Evolutionary conservation across 129 eudicot species (phyloP).

Genomic region (Smallanthus sonchifolius): DNA sequence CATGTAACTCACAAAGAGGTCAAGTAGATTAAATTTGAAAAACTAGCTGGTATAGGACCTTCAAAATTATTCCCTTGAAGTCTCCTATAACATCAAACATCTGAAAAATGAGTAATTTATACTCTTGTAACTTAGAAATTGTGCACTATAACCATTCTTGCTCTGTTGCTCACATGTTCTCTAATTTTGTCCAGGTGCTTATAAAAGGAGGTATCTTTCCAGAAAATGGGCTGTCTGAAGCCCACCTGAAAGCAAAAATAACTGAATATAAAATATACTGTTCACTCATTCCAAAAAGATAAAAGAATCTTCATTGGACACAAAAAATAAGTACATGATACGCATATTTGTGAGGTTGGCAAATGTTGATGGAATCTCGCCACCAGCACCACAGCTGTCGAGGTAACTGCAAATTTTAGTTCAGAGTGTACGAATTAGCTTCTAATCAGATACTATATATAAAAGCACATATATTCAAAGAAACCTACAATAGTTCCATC

Average conservation of each 20-base stretch:
- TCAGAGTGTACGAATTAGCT: slow-evolving; percentile 6
- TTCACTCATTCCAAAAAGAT: background rate
- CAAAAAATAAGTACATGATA: slow-evolving; percentile 39
- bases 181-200: slow-evolving; percentile 54
- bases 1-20: slow-evolving; percentile 41
- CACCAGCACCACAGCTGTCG: slow-evolving; percentile 61
- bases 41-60: slow-evolving; percentile 68
- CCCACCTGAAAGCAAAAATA: slow-evolving; percentile 53
- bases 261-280: background rate
- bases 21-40: slow-evolving; percentile 54
- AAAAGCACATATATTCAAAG: background rate
- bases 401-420: slow-evolving; percentile 43
- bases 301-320: background rate
- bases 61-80: slow-evolving; percentile 66
- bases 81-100: slow-evolving; percentile 41
- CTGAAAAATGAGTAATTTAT: slow-evolving; percentile 10
- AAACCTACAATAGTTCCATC: slow-evolving; percentile 44
- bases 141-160: background rate
- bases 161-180: slow-evolving; percentile 50
- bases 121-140: background rate
- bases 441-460: background rate
- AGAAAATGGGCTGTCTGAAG: slow-evolving; percentile 58
- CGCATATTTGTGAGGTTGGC: slow-evolving; percentile 41
- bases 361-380: slow-evolving; percentile 60
- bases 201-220: slow-evolving; percentile 64